phyloP scores from a whole-genome alignment of 2,329 filamentous ascomycete genomes.

The Paramyrothecium sp. region DNA sequence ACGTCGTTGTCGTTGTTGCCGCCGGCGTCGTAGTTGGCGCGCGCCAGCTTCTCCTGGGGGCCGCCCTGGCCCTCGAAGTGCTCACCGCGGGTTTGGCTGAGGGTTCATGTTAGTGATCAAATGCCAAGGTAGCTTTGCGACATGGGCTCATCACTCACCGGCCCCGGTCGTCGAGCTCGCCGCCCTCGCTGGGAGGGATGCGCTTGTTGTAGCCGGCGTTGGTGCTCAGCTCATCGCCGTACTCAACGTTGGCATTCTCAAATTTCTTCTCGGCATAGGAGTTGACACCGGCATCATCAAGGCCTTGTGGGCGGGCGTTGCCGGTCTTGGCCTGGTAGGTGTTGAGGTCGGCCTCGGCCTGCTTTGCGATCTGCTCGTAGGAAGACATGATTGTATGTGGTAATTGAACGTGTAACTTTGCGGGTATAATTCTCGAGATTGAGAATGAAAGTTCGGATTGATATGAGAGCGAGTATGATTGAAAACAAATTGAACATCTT shows the following conservation, averaged over 20 bases:
- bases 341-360: constrained; percentile 48
- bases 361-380: constrained; percentile 40
- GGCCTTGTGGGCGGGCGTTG: constrained; percentile 32
- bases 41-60: constrained; percentile 36
- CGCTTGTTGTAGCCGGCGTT: constrained; percentile 44
- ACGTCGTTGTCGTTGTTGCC: constrained; percentile 38
- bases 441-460: background rate
- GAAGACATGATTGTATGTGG: constrained; percentile 21
- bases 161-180: constrained; percentile 40
- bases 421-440: background rate
- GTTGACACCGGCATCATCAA: constrained; percentile 42
- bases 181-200: constrained; percentile 44
- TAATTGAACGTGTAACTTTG: background rate
- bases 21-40: constrained; percentile 21
- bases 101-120: constrained; percentile 3
- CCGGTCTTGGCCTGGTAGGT: constrained; percentile 47
- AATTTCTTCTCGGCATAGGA: constrained; percentile 41
- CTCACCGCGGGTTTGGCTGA: constrained; percentile 40
- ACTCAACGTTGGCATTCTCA: constrained; percentile 24
- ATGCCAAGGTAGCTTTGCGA: background rate
- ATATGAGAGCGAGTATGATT: background rate
- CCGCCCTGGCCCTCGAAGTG: constrained; percentile 43
- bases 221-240: constrained; percentile 42
- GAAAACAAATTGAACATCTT: background rate
- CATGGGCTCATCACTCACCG: constrained; percentile 29